A percentile compares a stretch with the other conserved stretches of the same genome.
These are phyloP conservation scores for Bondarzewia mesenterica DNA, from an alignment of 1,284 basidiomycete species.

Conservation along the genomic window DNA sequence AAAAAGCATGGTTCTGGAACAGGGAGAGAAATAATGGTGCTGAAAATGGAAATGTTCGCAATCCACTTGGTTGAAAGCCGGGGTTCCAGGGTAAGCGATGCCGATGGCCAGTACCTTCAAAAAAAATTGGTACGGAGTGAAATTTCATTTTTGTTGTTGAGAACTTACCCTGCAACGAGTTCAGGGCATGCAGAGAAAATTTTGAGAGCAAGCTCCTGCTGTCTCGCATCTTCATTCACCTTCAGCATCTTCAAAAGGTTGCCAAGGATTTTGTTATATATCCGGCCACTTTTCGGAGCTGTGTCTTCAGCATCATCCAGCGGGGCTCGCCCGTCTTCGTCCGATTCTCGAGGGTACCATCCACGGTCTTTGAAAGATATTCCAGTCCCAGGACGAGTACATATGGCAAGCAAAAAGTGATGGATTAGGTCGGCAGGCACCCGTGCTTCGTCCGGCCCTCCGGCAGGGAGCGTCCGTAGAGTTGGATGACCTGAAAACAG, in stretches of 20 bases:
- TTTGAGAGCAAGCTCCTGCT: conserved; percentile 77
- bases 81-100: conserved; percentile 76
- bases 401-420: conserved; percentile 85
- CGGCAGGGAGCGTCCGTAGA: conserved; percentile 51
- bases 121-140: conserved; percentile 8
- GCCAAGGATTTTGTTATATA: conserved; percentile 82
- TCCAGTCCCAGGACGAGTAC: conserved; percentile 75
- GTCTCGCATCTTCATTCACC: conserved; percentile 78
- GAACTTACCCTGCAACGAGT: conserved; percentile 66
- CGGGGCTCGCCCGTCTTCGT: conserved; percentile 18
- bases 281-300: conserved; percentile 30
- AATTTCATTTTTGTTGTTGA: conserved; percentile 1
- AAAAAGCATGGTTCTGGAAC: conserved; percentile 61
- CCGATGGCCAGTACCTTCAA: conserved; percentile 68
- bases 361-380: conserved; percentile 86
- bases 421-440: conserved; percentile 76
- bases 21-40: conserved; percentile 67
- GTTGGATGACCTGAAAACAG: conserved; percentile 48
- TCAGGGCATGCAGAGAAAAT: conserved; percentile 82
- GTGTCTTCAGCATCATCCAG: conserved; percentile 23
- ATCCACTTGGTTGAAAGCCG: conserved; percentile 86
- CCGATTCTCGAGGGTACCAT: conserved; percentile 77
- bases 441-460: conserved; percentile 47
- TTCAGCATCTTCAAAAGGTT: conserved; percentile 70
- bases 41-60: conserved; percentile 78